Percentiles rank a stretch among this genome's conserved stretches.
Conservation (phyloP, 768 basidiomycete species). For the Suillus ampliporus region DNA sequence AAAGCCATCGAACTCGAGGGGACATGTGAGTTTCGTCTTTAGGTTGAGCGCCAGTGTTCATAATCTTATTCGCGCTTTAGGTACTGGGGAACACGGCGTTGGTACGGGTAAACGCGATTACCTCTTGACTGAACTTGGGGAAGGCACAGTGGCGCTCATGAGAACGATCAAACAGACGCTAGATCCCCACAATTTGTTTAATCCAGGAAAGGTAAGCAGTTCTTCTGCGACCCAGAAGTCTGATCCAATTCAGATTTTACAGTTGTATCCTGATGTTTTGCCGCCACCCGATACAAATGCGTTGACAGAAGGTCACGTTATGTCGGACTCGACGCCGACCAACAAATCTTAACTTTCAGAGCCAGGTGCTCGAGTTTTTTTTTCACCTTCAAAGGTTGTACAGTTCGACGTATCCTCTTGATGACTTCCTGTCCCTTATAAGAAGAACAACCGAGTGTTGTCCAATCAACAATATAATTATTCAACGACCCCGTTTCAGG, state of each 20-base stretch:
- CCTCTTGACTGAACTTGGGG: conserved; percentile 52
- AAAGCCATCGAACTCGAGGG: conserved; percentile 43
- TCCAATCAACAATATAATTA: background rate
- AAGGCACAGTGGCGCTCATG: conserved; percentile 57
- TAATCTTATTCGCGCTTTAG: conserved; percentile 17
- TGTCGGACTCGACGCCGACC: background rate
- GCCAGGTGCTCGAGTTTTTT: background rate
- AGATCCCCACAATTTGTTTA: conserved; percentile 53
- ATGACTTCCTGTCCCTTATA: background rate
- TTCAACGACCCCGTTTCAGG: background rate
- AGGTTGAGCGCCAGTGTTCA: background rate
- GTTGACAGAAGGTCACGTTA: background rate
- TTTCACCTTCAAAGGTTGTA: background rate
- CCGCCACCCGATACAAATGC: background rate
- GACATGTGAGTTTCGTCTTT: conserved; percentile 33
- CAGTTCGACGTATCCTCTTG: background rate
- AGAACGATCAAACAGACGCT: conserved; percentile 50
- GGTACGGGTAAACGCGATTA: conserved; percentile 55
- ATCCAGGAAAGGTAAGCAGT: conserved; percentile 48
- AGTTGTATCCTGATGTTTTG: conserved; percentile 19
- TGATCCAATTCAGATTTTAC: background rate
- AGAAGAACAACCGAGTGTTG: background rate
- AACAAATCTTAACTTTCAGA: background rate
- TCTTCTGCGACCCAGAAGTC: background rate
- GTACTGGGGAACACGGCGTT: conserved; percentile 52